A percentile compares a stretch with the other conserved stretches of the same genome.
Conservation (phyloP, 306 rosid genomes). For the Quercus wislizeni region DNA sequence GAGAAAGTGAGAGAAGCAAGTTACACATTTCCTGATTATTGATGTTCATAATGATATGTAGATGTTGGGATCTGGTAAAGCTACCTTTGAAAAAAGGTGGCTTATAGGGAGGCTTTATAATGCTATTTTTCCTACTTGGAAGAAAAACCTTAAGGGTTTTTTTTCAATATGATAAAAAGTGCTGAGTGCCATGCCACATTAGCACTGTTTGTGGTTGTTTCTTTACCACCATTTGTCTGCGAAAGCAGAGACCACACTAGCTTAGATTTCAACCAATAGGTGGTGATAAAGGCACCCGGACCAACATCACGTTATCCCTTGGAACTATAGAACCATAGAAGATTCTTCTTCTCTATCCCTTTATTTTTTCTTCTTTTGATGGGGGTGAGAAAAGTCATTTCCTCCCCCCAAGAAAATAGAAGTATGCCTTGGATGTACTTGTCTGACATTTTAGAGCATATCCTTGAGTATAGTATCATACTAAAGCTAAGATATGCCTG, state of each 20-base stretch:
- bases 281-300: slow-evolving; percentile 28
- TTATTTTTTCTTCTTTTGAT: neutral
- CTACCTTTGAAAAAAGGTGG: slow-evolving; percentile 17
- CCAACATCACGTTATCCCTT: slow-evolving; percentile 22
- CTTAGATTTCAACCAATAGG: slow-evolving; percentile 47
- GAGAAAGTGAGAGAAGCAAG: neutral
- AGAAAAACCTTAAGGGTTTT: slow-evolving; percentile 22
- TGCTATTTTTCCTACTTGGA: slow-evolving; percentile 15
- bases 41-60: slow-evolving; percentile 28
- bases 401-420: neutral
- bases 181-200: slow-evolving; percentile 39
- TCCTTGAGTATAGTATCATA: too few relatives aligned
- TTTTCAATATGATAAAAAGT: slow-evolving; percentile 30
- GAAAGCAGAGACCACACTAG: slow-evolving; percentile 50
- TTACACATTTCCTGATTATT: neutral
- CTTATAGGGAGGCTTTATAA: slow-evolving; percentile 21
- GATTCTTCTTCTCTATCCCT: slow-evolving; percentile 19
- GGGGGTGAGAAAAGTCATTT: too few relatives aligned
- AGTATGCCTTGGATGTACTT: neutral
- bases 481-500: too few relatives aligned
- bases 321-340: slow-evolving; percentile 3
- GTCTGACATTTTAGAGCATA: too few relatives aligned
- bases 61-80: slow-evolving; percentile 7
- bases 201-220: slow-evolving; percentile 23
- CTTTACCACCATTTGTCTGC: slow-evolving; percentile 53